Evolutionary conservation across 805 yeast genomes (phyloP), one percentile per base, ranked within the genome.

Genomic region (Metschnikowia bowlesiae): DNA sequence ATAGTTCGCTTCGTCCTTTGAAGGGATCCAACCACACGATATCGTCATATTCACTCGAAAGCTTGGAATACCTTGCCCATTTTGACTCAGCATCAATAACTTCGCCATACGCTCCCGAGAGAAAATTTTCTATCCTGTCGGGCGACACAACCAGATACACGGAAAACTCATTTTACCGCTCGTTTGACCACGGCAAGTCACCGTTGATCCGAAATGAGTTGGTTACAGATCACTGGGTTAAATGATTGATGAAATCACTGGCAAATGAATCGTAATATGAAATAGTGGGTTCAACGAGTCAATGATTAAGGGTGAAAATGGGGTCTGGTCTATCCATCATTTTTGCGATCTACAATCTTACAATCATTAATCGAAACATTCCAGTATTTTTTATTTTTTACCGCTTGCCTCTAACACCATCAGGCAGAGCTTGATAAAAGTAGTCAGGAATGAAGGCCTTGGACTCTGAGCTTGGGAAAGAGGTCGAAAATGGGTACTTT

Each of bases 11-110:
- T 37, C 61, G 58, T 44, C 75, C 75, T 8, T 53, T 67, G 50
- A 60, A 58, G 40, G 48, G 71, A 30, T 70, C 75, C 13, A 59
- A 59, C n/a, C 65, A 59, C 8, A 69, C 73, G 0, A 52, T 69
- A 6, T 62, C 67, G 2, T 55, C 69, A 4, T 28, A 34, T 36
- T 35, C 46, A 28, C 7, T 44, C 14, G 29, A 36, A 22, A 44
- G 46, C 29, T 16, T 22, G 34, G 45, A 37, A n/a, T 31, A 37
- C 26, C 29, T 22, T 18, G 43, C 31, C 10, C 30, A 22, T 14
- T 16, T 6, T 14, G 26, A 44, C 9, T 8, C 45, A 35, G 16
- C 34, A 13, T 22, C 28, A 14, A 35, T 34, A 11, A 9, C 34
- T 10, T 35, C 40, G 16, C 13, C 26, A 28, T 22, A 40, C 16